Conservation (phyloP, 179 eudicot species). For the Heliamphora pulchella region DNA sequence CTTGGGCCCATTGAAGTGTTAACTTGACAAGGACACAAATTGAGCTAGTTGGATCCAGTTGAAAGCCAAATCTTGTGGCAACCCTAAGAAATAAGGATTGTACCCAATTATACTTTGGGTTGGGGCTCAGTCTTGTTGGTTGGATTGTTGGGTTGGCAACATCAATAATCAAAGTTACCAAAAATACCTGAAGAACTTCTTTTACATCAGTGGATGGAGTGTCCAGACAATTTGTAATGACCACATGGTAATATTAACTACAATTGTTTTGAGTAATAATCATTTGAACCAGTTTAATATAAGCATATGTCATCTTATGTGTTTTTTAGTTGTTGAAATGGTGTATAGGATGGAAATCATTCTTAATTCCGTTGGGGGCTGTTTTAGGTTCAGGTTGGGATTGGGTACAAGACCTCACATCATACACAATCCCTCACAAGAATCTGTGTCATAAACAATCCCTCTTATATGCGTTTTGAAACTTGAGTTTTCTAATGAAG, state of each 20-base stretch:
- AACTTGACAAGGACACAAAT: not conserved
- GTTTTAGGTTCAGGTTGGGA: not conserved
- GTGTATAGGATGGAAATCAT: not conserved
- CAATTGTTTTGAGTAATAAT: not conserved
- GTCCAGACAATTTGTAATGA: not conserved
- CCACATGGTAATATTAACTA: not conserved
- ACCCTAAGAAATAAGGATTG: not conserved
- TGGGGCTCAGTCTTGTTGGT: not conserved
- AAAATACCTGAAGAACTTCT: not conserved
- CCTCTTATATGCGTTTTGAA: not conserved
- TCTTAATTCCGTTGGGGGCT: not conserved
- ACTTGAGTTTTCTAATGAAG: not conserved
- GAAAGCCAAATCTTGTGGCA: not conserved
- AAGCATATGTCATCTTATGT: not conserved
- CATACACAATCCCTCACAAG: not conserved
- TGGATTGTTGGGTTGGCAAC: not conserved
- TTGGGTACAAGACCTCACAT: too few species aligned
- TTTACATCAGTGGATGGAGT: not conserved
- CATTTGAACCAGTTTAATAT: not conserved
- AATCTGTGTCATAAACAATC: not conserved
- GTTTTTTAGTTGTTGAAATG: not conserved
- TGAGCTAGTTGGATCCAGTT: not conserved
- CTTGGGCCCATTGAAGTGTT: not conserved
- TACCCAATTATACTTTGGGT: not conserved
- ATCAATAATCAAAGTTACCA: not conserved